Conservation (phyloP, 2,329 filamentous ascomycete genomes). For the Thelonectria olida region DNA sequence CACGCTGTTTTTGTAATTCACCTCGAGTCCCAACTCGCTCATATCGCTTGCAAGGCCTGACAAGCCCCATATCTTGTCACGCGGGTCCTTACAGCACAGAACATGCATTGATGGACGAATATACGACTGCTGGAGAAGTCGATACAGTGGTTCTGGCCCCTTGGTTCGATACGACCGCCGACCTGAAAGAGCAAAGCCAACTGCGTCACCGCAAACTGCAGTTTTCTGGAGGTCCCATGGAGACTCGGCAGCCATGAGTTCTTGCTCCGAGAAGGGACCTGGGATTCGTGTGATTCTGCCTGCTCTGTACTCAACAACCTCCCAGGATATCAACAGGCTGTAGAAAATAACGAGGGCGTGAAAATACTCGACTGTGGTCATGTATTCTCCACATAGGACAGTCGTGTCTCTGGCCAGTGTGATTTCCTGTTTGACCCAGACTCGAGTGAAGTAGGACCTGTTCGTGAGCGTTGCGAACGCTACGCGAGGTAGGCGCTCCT, state of each 20-base stretch:
- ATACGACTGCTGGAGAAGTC: slow-evolving; percentile 6
- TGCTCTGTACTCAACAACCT: slow-evolving; percentile 7
- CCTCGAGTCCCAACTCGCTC: slow-evolving; percentile 3
- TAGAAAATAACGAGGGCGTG: slow-evolving; percentile 18
- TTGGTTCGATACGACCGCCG: not conserved
- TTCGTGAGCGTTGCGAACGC: slow-evolving; percentile 9
- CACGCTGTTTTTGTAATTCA: not conserved
- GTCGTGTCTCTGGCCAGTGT: slow-evolving; percentile 5
- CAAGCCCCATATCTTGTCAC: slow-evolving; percentile 22
- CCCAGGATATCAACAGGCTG: slow-evolving; percentile 1
- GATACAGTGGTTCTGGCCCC: slow-evolving; percentile 2
- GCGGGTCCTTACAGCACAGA: slow-evolving; percentile 1
- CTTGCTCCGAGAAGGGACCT: slow-evolving; percentile 12
- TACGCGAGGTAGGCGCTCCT: slow-evolving; percentile 10
- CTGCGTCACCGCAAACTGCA: not conserved
- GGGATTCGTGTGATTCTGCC: slow-evolving; percentile 9
- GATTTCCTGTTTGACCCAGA: slow-evolving; percentile 22
- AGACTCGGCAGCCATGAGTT: not conserved
- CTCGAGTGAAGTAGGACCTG: slow-evolving; percentile 10
- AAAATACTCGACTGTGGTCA: not conserved
- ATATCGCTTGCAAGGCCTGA: slow-evolving; percentile 6
- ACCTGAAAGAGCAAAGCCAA: slow-evolving; percentile 7
- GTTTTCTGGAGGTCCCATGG: not conserved
- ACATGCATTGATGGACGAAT: not conserved
- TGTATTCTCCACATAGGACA: slow-evolving; percentile 1